Evolutionary conservation across 495 filamentous ascomycete genomes (phyloP), one percentile per base, ranked within the genome.

Genomic region (Cercophora samala): DNA sequence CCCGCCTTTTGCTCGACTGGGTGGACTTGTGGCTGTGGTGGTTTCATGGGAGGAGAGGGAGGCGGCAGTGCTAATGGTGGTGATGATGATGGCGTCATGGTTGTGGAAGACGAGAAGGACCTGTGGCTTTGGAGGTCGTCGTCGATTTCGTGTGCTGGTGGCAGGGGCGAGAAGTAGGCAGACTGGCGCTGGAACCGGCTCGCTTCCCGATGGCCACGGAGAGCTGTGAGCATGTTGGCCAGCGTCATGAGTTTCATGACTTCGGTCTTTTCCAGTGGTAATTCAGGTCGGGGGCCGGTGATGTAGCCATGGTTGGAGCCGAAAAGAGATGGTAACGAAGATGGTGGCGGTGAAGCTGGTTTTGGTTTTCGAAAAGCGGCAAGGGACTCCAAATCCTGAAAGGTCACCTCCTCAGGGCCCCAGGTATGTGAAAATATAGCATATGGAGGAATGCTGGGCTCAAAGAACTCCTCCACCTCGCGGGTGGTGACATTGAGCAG

Each of bases 341-440:
- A 24, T 37, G 24, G 23, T 17, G 58, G 23, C 4, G 24, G 58
- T 51, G 60, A 15, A 15, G 54, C 18, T 58, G 66, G 32, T 32
- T 18, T 17, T 64, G 29, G 15, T 68, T 70, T 32, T 19, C 64
- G 68, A 53, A 68, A 66, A 58, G 42, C 61, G 1, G 72, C 59
- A 19, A 75, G 65, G 37, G 64, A 62, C 17, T 68, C 64, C 61
- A 75, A 58, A n/a, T 75, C 73, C 1, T 58, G 37, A 8, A 71
- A 25, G 5, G 74, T 70, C 13, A 83, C 66, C 66, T 84, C 81
- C 0, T 76, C 73, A 0, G 68, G 26, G 6, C 68, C 74, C 81
- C 80, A 83, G 6, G 72, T 77, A 67, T 84, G 82, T 4, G 81
- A 83, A 21, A 83, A 67, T 51, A 80, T 82, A 46, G 80, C 80